These are phyloP conservation scores for Cucurbita maxima DNA, from an alignment of 306 rosid species.

Conservation along the genomic window DNA sequence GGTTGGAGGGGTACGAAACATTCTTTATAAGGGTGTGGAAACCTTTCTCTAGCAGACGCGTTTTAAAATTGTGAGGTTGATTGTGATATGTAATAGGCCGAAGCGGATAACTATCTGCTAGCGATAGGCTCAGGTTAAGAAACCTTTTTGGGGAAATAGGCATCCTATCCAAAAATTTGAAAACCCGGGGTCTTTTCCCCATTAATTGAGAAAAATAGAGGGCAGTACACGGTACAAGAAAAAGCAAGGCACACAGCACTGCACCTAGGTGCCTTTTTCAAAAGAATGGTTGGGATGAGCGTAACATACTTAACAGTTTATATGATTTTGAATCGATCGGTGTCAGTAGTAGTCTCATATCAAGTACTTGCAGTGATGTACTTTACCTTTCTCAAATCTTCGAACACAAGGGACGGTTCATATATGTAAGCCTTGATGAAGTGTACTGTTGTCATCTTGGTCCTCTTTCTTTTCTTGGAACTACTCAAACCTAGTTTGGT, in stretches of 20 bases:
- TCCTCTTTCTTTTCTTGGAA: background rate
- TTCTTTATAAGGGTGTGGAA: no score
- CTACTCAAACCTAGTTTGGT: background rate
- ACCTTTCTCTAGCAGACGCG: no score
- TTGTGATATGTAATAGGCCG: no score
- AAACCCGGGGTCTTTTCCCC: background rate
- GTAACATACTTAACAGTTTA: background rate
- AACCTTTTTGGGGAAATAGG: background rate
- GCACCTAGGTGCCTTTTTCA: background rate
- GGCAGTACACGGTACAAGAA: background rate
- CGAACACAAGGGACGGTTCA: background rate
- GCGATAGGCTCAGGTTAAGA: no score
- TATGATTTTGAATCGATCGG: background rate
- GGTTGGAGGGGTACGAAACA: no score
- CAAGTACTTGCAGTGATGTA: background rate
- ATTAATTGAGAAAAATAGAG: background rate
- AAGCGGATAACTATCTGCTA: no score
- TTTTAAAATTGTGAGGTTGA: no score
- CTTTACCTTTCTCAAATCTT: background rate
- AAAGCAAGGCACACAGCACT: background rate
- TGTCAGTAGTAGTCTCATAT: background rate
- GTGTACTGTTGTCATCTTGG: background rate
- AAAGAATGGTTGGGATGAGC: background rate
- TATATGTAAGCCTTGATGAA: background rate
- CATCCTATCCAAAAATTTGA: background rate